Conservation (phyloP, 2,329 filamentous ascomycete species). For the Torrubiella hemipterigena region DNA sequence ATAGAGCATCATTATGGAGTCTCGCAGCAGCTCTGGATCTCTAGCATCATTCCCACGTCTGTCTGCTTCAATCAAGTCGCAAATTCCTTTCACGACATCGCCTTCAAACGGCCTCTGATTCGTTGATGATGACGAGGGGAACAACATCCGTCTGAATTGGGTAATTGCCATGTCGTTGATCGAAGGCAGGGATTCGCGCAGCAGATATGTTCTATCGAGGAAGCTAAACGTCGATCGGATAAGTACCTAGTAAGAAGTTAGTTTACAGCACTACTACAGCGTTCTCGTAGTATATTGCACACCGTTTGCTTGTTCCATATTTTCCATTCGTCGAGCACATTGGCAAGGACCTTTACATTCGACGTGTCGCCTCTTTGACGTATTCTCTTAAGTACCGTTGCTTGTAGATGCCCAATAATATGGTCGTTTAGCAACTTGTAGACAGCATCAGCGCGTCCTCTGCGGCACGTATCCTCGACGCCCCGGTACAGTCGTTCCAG, state of each 20-base stretch:
- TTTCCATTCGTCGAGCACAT: conserved; percentile 50
- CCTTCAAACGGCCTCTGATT: conserved; percentile 15
- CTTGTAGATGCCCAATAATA: conserved; percentile 57
- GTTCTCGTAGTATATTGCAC: conserved; percentile 16
- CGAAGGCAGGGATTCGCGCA: conserved; percentile 56
- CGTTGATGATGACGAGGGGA: conserved; percentile 17
- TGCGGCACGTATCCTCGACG: conserved; percentile 83
- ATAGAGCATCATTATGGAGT: conserved; percentile 72
- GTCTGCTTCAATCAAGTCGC: conserved; percentile 63
- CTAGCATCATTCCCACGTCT: conserved; percentile 45
- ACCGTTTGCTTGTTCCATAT: conserved; percentile 70
- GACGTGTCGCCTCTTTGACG: conserved; percentile 36
- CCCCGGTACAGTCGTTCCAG: conserved; percentile 81
- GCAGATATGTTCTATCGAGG: conserved; percentile 78
- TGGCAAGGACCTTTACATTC: conserved; percentile 52
- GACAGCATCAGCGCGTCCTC: conserved; percentile 57
- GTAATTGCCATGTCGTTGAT: conserved; percentile 72
- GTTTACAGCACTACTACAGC: conserved; percentile 4
- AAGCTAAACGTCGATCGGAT: conserved; percentile 89
- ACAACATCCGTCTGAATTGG: conserved; percentile 57
- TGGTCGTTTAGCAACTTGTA: conserved; percentile 53
- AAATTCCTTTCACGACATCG: conserved; percentile 43
- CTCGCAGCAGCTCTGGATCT: conserved; percentile 54
- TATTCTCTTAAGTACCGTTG: conserved; percentile 43
- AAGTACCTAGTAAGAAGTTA: conserved; percentile 39